Percentiles rank a stretch among this genome's conserved stretches.
Conservation (phyloP, 2,329 filamentous ascomycete species). For the Dactylonectria estremocensis region DNA sequence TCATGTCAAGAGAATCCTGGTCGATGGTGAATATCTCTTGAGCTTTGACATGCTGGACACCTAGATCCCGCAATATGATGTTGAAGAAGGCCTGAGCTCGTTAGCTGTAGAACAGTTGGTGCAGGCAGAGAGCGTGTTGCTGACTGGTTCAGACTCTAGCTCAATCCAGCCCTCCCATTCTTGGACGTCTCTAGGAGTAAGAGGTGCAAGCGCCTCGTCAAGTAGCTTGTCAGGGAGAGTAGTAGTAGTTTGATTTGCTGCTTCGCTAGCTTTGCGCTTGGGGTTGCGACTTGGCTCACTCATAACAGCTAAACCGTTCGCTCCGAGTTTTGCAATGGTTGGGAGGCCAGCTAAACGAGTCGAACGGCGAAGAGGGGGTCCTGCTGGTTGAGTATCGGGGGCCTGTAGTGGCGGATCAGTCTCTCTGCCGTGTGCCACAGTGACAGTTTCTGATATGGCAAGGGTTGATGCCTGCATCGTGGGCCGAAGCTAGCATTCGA, state of each 20-base stretch:
- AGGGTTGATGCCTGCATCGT: not conserved
- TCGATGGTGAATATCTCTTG: constrained; percentile 85
- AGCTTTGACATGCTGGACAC: constrained; percentile 80
- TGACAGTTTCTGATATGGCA: constrained; percentile 1
- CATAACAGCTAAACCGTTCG: constrained; percentile 30
- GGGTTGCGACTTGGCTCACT: constrained; percentile 55
- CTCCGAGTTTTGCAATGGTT: constrained; percentile 14
- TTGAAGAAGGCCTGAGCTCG: constrained; percentile 82
- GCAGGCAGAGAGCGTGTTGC: constrained; percentile 43
- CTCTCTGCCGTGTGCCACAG: constrained; percentile 17
- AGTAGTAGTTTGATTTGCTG: constrained; percentile 45
- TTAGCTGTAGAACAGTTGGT: constrained; percentile 10
- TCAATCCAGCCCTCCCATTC: constrained; percentile 84
- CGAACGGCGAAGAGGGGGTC: constrained; percentile 39
- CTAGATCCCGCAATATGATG: constrained; percentile 84
- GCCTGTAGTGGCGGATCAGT: constrained; percentile 33
- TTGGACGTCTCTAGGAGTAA: constrained; percentile 67
- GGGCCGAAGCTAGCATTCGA: not conserved
- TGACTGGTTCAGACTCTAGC: constrained; percentile 90
- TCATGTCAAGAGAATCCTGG: constrained; percentile 70
- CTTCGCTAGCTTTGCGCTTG: constrained; percentile 61
- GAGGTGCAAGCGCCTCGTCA: constrained; percentile 62
- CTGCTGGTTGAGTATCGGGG: not conserved
- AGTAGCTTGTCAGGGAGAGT: constrained; percentile 60
- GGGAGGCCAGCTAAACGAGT: constrained; percentile 31